A percentile compares a stretch with the other conserved stretches of the same genome.
phyloP scores from a whole-genome alignment of 495 filamentous ascomycete genomes.

The Talaromyces adpressus region DNA sequence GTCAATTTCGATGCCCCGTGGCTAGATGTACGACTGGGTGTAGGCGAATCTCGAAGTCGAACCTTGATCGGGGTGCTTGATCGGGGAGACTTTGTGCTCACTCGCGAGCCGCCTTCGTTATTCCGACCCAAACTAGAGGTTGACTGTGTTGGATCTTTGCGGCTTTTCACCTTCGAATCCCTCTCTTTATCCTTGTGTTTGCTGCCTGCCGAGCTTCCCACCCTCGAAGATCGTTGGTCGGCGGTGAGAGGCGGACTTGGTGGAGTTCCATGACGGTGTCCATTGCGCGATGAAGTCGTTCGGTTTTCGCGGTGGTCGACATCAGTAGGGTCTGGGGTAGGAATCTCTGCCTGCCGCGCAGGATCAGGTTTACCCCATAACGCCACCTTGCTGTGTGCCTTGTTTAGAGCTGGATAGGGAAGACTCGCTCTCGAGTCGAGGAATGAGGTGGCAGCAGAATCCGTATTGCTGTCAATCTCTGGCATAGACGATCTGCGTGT shows the following conservation, averaged over 20 bases:
- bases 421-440: constrained; percentile 52
- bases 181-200: constrained; percentile 30
- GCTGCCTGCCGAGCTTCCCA: constrained; percentile 32
- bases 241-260: constrained; percentile 59
- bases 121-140: constrained; percentile 37
- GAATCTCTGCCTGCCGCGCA: constrained; percentile 43
- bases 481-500: constrained; percentile 43
- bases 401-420: constrained; percentile 82
- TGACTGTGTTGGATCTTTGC: constrained; percentile 34
- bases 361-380: constrained; percentile 56
- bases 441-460: constrained; percentile 34
- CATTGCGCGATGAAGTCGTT: constrained; percentile 13
- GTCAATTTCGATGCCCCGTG: constrained; percentile 30
- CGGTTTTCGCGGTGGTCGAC: constrained; percentile 42
- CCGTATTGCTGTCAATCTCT: constrained; percentile 32
- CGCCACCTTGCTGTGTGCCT: constrained; percentile 80
- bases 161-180: constrained; percentile 29
- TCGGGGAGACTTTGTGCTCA: constrained; percentile 22
- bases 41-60: constrained; percentile 14
- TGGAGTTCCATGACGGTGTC: constrained; percentile 32
- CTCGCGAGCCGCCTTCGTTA: constrained; percentile 26
- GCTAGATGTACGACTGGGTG: constrained; percentile 26
- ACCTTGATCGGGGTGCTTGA: constrained; percentile 34
- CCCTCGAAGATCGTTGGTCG: constrained; percentile 41
- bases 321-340: constrained; percentile 76